Base-by-base conservation (phyloP, 495 filamentous ascomycete genomes). In the Achaetomiella virescens region DNA sequence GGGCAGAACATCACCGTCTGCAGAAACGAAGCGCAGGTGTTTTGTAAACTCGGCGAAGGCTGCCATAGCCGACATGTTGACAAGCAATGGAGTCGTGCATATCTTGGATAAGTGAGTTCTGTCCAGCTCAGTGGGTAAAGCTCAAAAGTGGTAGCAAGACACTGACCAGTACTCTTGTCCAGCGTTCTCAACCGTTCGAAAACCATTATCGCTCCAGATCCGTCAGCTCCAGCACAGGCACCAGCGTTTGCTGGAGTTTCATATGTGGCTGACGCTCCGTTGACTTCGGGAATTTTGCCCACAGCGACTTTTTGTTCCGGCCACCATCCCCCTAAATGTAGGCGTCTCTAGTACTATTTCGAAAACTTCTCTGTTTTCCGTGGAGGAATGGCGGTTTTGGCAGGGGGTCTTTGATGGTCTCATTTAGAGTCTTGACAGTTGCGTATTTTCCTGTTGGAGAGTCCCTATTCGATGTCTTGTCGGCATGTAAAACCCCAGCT, bases 51-150 rank as follows among this genome's bases (percentile, higher is more conserved):
- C 65, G 35, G 78, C 79, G 2, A 63, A 60, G 37, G 74, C 82
- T 18, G 48, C 81, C 5, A 66, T 66, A 15, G 60, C 73, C 1
- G 73, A 83, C 59, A 61, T 83, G 14, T 61, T 81, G 4, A 62
- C 80, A 21, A 64, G 68, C 2, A 80, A 81, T 37, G 80, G 80
- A 48, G 77, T 83, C 17, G 68, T 82, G 8, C 78, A 81, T 61
- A 66, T 81, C 47, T 72, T 81, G 53, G 76, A 81, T 59, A 72
- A 68, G 74, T 72, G 42, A 57, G 65, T 49, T 6, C 15, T 24
- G 15, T 41, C 27, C 8, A 15, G 18, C 5, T 12, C 15, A n/a
- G n/a, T n/a, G 20, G 17, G 22, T 6, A 7, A 17, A 40, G 6
- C 11, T 47, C 17, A 4, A 38, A n/a, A 2, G 37, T 5, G 21